phyloP scores from a whole-genome alignment of 2,329 filamentous ascomycete species.

The Ophiostoma fasciatum region DNA sequence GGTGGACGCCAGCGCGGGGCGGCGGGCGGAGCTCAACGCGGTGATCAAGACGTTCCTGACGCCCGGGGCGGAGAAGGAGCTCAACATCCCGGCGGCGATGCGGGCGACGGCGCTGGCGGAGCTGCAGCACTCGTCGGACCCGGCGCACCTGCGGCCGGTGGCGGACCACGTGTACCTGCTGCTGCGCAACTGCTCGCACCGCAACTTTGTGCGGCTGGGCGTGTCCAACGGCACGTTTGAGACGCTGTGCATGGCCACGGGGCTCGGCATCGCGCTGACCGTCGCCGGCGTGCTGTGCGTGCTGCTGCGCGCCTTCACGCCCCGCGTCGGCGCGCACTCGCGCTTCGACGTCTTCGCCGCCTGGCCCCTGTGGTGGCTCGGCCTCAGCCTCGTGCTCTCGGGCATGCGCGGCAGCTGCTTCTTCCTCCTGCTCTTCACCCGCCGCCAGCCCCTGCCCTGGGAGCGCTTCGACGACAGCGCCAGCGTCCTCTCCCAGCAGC shows the following conservation, averaged over 20 bases:
- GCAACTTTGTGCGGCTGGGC: slow-evolving; percentile 37
- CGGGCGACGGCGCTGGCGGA: slow-evolving; percentile 23
- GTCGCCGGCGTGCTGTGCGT: slow-evolving; percentile 24
- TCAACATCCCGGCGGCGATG: slow-evolving; percentile 30
- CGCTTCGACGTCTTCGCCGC: slow-evolving; percentile 27
- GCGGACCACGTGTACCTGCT: slow-evolving; percentile 32
- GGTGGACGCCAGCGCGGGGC: slow-evolving; percentile 10
- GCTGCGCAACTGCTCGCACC: slow-evolving; percentile 31
- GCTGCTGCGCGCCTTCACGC: slow-evolving; percentile 24
- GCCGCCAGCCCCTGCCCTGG: slow-evolving; percentile 31
- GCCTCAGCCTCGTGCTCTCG: slow-evolving; percentile 26
- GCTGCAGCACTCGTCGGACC: slow-evolving; percentile 22
- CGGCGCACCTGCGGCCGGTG: slow-evolving; percentile 24
- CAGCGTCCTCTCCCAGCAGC: slow-evolving; percentile 12
- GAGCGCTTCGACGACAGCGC: slow-evolving; percentile 28
- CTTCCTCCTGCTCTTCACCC: slow-evolving; percentile 30
- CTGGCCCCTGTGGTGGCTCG: slow-evolving; percentile 32
- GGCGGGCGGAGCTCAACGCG: slow-evolving; percentile 21
- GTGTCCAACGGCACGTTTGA: slow-evolving; percentile 36
- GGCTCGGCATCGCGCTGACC: slow-evolving; percentile 26
- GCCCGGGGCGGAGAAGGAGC: slow-evolving; percentile 27
- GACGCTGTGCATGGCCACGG: slow-evolving; percentile 30
- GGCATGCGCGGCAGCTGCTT: slow-evolving; percentile 32
- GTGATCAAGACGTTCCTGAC: slow-evolving; percentile 26
- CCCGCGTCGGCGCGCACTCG: slow-evolving; percentile 22